Evolutionary conservation across 495 filamentous ascomycete genomes (phyloP).

Genomic region (Parachaetomium inaequale): DNA sequence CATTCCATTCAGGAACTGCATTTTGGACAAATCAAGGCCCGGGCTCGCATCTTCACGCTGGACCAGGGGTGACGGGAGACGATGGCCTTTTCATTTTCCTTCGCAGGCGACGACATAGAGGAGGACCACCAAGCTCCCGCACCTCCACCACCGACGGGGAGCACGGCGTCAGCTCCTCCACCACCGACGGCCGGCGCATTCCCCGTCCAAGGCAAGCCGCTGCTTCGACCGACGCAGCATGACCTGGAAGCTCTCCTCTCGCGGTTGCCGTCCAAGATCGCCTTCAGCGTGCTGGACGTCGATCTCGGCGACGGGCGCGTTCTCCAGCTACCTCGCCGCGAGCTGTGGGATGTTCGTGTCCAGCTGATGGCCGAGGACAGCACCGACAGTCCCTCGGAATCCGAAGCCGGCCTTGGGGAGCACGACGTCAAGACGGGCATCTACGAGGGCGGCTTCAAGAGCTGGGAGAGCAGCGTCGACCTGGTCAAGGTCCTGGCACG

Average conservation of each 20-base stretch:
- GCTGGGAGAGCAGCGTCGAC: conserved; percentile 94
- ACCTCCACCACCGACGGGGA: conserved; percentile 15
- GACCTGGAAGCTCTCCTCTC: conserved; percentile 54
- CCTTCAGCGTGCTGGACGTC: conserved; percentile 62
- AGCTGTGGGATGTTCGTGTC: conserved; percentile 88
- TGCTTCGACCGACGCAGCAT: conserved; percentile 46
- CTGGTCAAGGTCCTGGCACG: conserved; percentile 65
- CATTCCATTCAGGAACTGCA: neutral
- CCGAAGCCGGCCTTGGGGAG: conserved; percentile 59
- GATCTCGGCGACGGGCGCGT: conserved; percentile 42
- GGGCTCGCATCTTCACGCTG: neutral
- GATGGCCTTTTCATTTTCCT: conserved; percentile 68
- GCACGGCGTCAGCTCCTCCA: conserved; percentile 14
- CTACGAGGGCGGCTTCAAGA: conserved; percentile 99
- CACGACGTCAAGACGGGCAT: conserved; percentile 85
- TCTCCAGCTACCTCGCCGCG: conserved; percentile 70
- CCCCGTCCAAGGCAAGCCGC: conserved; percentile 46
- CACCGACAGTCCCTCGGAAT: conserved; percentile 35
- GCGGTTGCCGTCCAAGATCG: conserved; percentile 72
- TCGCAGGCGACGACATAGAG: conserved; percentile 82
- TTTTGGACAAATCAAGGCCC: neutral
- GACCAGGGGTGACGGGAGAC: neutral
- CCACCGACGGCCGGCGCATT: conserved; percentile 43
- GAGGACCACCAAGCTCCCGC: conserved; percentile 48
- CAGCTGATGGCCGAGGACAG: conserved; percentile 88